phyloP scores from a whole-genome alignment of 2,329 filamentous ascomycete species.

The Sclerotinia borealis region DNA sequence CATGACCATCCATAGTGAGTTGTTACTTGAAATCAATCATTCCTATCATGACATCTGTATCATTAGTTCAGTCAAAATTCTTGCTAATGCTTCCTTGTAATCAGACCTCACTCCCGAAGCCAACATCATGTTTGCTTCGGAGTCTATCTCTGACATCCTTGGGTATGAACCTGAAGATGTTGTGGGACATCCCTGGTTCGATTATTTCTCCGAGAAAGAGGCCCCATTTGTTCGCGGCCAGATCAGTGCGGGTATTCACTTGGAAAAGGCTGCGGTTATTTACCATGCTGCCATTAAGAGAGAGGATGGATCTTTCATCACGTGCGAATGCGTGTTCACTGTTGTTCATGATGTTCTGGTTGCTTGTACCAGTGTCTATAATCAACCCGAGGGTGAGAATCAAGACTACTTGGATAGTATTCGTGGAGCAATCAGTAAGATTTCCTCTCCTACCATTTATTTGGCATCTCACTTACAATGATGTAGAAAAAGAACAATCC shows the following conservation, averaged over 20 bases:
- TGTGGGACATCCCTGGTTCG: constrained; percentile 70
- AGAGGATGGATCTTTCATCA: constrained; percentile 69
- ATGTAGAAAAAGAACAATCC: background rate
- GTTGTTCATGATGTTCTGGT: constrained; percentile 84
- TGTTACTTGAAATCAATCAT: background rate
- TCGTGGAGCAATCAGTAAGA: background rate
- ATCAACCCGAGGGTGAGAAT: constrained; percentile 32
- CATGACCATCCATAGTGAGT: constrained; percentile 82
- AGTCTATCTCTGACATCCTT: constrained; percentile 76
- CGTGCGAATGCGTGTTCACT: constrained; percentile 85
- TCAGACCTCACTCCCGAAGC: constrained; percentile 69
- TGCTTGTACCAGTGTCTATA: constrained; percentile 75
- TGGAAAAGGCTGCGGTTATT: constrained; percentile 80
- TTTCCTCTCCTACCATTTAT: too few relatives aligned
- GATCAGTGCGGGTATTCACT: constrained; percentile 64
- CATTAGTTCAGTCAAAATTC: constrained; percentile 14
- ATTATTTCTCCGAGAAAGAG: constrained; percentile 75
- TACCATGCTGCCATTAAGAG: constrained; percentile 71
- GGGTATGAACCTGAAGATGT: constrained; percentile 74
- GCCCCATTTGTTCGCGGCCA: constrained; percentile 66
- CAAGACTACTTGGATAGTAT: background rate
- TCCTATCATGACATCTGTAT: constrained; percentile 2
- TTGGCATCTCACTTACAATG: background rate
- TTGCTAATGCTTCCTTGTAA: constrained; percentile 16
- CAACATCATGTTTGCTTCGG: constrained; percentile 75